Evolutionary conservation across 108 stramenopile genomes (phyloP).

Genomic region (Chaetoceros tenuissimus): DNA sequence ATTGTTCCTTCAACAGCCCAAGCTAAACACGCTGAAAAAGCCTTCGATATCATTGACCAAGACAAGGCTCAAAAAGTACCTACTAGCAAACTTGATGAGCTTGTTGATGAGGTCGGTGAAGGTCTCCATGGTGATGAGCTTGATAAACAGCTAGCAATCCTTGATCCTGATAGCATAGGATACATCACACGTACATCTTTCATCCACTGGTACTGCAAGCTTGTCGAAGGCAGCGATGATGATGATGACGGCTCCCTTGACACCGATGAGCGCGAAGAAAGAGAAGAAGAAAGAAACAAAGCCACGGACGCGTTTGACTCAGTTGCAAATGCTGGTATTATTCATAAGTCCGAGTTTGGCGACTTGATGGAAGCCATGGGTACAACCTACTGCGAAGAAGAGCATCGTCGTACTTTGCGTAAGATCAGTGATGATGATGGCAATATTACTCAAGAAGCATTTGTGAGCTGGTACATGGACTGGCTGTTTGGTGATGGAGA

Average conservation of each 20-base stretch:
- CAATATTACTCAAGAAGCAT: slow-evolving; percentile 35
- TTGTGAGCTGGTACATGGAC: slow-evolving; percentile 75
- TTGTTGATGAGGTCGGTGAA: slow-evolving; percentile 73
- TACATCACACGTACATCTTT: slow-evolving; percentile 36
- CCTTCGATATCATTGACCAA: slow-evolving; percentile 44
- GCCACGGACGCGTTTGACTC: slow-evolving; percentile 37
- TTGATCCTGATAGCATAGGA: slow-evolving; percentile 43
- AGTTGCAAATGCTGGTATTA: slow-evolving; percentile 13
- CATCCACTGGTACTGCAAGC: slow-evolving; percentile 56
- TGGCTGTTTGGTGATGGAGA: slow-evolving; percentile 84
- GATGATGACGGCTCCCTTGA: slow-evolving; percentile 32
- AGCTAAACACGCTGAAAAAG: slow-evolving; percentile 21
- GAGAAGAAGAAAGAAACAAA: slow-evolving; percentile 58
- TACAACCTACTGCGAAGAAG: slow-evolving; percentile 84
- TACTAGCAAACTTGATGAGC: slow-evolving; percentile 34
- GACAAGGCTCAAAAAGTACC: slow-evolving; percentile 34
- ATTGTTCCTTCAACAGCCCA: no score
- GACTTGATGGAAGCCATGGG: slow-evolving; percentile 71
- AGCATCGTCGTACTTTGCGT: slow-evolving; percentile 51
- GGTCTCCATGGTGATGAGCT: slow-evolving; percentile 80
- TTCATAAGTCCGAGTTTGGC: slow-evolving; percentile 36
- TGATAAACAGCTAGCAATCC: slow-evolving; percentile 44
- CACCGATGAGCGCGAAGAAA: slow-evolving; percentile 32
- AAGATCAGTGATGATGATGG: slow-evolving; percentile 30
- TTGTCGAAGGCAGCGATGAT: slow-evolving; percentile 31